Evolutionary conservation across 108 stramenopile species (phyloP).

Genomic region (Asterionellopsis glacialis): DNA sequence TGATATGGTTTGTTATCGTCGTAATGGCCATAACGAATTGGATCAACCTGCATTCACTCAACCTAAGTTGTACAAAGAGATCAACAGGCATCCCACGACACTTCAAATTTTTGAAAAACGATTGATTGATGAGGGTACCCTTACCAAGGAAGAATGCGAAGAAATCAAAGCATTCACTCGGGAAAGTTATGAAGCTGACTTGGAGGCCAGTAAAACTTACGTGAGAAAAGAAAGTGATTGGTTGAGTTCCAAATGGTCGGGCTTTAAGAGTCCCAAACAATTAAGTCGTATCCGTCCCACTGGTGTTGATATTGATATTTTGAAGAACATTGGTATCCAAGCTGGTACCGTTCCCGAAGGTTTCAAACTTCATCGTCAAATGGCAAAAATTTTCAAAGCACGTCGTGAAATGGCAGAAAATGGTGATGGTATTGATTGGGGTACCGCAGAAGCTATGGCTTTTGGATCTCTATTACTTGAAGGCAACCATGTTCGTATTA

Average conservation of each 20-base stretch:
- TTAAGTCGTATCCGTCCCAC: constrained; percentile 84
- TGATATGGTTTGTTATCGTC: constrained; percentile 98
- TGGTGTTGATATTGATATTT: constrained; percentile 83
- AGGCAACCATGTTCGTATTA: constrained; percentile 96
- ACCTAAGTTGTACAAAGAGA: constrained; percentile 91
- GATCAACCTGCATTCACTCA: constrained; percentile 99
- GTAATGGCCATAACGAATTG: constrained; percentile 99
- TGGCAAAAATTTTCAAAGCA: constrained; percentile 88
- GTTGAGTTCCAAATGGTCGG: constrained; percentile 90
- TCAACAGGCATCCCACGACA: constrained; percentile 84
- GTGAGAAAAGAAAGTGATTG: constrained; percentile 79
- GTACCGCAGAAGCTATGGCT: constrained; percentile 97
- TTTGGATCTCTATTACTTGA: constrained; percentile 94
- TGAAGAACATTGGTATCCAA: constrained; percentile 74
- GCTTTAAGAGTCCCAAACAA: constrained; percentile 93
- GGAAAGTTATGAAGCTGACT: constrained; percentile 84
- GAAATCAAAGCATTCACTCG: constrained; percentile 81
- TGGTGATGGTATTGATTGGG: constrained; percentile 97
- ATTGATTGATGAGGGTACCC: constrained; percentile 72
- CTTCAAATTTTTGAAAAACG: constrained; percentile 83
- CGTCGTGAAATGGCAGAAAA: constrained; percentile 73
- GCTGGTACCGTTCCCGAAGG: constrained; percentile 84
- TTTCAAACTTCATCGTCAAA: constrained; percentile 91
- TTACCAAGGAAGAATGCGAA: constrained; percentile 81
- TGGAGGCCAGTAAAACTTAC: constrained; percentile 89